Conservation (phyloP, 345 rosid species). For the Boechera divaricarpa region DNA sequence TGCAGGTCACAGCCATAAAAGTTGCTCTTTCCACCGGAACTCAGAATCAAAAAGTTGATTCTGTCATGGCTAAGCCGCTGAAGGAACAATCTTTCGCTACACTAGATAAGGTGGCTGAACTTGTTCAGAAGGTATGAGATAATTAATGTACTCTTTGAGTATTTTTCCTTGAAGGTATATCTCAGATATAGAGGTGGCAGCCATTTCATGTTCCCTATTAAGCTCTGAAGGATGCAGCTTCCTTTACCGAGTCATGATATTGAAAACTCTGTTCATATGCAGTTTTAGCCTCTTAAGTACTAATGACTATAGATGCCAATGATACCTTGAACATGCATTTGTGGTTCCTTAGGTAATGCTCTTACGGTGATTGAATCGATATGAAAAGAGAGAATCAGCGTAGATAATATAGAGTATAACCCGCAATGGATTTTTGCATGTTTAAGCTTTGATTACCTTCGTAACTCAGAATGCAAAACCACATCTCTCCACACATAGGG, state of each 20-base stretch:
- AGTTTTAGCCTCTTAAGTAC: conserved; percentile 11
- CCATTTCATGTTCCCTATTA: conserved; percentile 20
- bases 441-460: conserved; percentile 11
- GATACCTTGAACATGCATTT: conserved; percentile 23
- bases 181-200: conserved; percentile 10
- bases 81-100: conserved; percentile 96
- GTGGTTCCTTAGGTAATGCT: conserved; percentile 5
- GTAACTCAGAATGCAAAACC: conserved; percentile 6
- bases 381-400: not conserved
- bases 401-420: not conserved
- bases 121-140: conserved; percentile 80
- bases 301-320: conserved; percentile 10
- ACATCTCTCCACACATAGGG: not conserved
- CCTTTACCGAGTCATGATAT: conserved; percentile 8
- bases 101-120: conserved; percentile 92
- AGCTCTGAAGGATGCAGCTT: conserved; percentile 31
- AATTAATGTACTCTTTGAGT: not conserved
- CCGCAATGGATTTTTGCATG: not conserved
- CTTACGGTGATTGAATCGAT: not conserved
- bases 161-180: not conserved
- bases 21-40: conserved; percentile 68
- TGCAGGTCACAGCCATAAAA: conserved; percentile 86
- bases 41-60: conserved; percentile 69
- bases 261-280: not conserved
- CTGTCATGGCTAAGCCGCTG: conserved; percentile 80